Conservation (phyloP, 768 basidiomycete species). For the Nidula microcarpa region DNA sequence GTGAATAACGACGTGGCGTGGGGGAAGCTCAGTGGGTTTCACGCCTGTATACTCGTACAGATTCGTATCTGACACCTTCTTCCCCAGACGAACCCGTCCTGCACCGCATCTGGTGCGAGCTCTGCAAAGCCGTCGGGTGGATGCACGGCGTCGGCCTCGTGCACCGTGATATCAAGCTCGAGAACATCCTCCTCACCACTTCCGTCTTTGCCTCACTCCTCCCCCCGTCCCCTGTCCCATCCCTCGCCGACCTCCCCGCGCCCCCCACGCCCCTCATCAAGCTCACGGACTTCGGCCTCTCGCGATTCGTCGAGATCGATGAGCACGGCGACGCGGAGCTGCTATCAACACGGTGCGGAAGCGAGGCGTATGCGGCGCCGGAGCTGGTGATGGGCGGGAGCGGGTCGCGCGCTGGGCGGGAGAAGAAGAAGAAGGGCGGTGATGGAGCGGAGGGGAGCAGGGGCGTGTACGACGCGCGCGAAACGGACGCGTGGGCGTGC, state of each 20-base stretch:
- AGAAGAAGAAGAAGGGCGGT: no score
- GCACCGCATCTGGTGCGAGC: slow-evolving; percentile 70
- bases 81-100: slow-evolving; percentile 59
- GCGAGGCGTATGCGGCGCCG: slow-evolving; percentile 85
- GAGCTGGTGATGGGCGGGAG: slow-evolving; percentile 57
- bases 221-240: slow-evolving; percentile 17
- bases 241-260: slow-evolving; percentile 26
- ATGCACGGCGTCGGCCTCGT: slow-evolving; percentile 84
- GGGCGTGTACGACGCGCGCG: slow-evolving; percentile 70
- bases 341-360: slow-evolving; percentile 79
- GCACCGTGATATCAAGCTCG: slow-evolving; percentile 90
- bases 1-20: slow-evolving; percentile 56
- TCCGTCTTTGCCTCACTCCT: slow-evolving; percentile 19
- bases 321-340: slow-evolving; percentile 32
- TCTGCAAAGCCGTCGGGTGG: slow-evolving; percentile 79
- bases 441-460: slow-evolving; percentile 21
- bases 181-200: slow-evolving; percentile 75
- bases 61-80: no score
- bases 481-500: slow-evolving; percentile 88
- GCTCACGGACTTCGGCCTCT: slow-evolving; percentile 87
- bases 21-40: slow-evolving; percentile 30
- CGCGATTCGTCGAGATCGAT: slow-evolving; percentile 72
- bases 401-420: slow-evolving; percentile 3
- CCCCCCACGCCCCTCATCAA: slow-evolving; percentile 65
- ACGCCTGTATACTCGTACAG: no score